Base-by-base conservation (phyloP, 257 asterid species). In the Scutellaria minor region DNA sequence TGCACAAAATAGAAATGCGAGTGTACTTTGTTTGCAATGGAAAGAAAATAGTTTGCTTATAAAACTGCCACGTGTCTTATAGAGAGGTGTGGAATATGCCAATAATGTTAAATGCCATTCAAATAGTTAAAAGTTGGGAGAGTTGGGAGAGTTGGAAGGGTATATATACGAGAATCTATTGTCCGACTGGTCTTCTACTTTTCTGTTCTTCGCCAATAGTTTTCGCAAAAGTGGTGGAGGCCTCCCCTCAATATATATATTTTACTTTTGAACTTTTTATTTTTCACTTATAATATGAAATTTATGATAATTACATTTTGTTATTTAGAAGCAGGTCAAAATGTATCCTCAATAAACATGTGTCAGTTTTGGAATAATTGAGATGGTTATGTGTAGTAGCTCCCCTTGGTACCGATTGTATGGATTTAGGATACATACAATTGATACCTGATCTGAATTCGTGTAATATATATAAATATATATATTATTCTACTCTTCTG, bases 111-210 rank as follows among this genome's bases (percentile, higher is more conserved):
- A 42, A 71, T 40, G 72, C 77, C 57, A 45, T 79, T 74, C 48
- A 60, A 59, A 74, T 60, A 6, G 11, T 7, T 37, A 22, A 61
- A 61, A 18, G 18, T 18, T 18, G n/a, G n/a, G n/a, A n/a, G n/a
- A n/a, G n/a, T n/a, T n/a, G n/a, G n/a, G n/a, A n/a, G n/a, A n/a
- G n/a, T n/a, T n/a, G n/a, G n/a, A n/a, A n/a, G n/a, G n/a, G n/a
- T n/a, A 31, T 2, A 24, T 31, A 41, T 59, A 14, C 14, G 59
- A 75, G 83, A 77, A 77, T 77, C 83, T 58, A 61, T 6, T 31
- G 37, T 31, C 37, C 0, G 37, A 59, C 59, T n/a, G 70, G 40
- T 79, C 76, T 53, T 44, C 40, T 59, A 14, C 39, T 51, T n/a
- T 35, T 11, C 35, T 13, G 13, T 72, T 78, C 74, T 71, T 71